Conservation (phyloP, 2,329 filamentous ascomycete species). For the Colletotrichum magnum region DNA sequence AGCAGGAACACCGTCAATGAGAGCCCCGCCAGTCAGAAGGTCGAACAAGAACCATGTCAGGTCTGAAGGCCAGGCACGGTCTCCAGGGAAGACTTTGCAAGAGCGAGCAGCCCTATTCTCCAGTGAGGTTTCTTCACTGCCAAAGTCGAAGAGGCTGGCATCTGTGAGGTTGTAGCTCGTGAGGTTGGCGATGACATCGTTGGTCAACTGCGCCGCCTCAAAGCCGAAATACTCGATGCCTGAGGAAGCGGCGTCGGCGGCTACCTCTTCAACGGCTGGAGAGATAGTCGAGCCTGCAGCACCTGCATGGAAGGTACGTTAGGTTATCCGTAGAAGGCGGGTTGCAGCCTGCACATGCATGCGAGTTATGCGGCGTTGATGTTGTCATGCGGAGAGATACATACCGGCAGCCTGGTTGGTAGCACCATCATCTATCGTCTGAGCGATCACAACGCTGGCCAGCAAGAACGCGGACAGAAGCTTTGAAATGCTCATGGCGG, state of each 20-base stretch:
- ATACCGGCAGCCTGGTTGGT: no score
- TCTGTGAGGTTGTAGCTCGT: background rate
- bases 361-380: no score
- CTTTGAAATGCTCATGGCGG: no score
- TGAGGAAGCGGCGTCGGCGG: background rate
- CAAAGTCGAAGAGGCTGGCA: constrained; percentile 14
- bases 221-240: constrained; percentile 23
- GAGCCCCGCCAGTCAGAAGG: constrained; percentile 14
- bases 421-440: no score
- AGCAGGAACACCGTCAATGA: constrained; percentile 44
- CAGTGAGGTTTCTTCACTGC: background rate
- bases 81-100: constrained; percentile 38
- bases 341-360: no score
- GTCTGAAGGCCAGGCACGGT: constrained; percentile 22
- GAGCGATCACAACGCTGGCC: no score
- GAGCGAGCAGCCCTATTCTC: constrained; percentile 7
- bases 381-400: no score
- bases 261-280: constrained; percentile 8
- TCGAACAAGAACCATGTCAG: constrained; percentile 21
- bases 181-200: constrained; percentile 5
- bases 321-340: background rate
- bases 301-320: background rate
- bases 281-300: background rate
- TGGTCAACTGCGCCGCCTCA: constrained; percentile 8
- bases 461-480: no score